Conservation (phyloP, 1,284 basidiomycete genomes). For the Athelia psychrophila region DNA sequence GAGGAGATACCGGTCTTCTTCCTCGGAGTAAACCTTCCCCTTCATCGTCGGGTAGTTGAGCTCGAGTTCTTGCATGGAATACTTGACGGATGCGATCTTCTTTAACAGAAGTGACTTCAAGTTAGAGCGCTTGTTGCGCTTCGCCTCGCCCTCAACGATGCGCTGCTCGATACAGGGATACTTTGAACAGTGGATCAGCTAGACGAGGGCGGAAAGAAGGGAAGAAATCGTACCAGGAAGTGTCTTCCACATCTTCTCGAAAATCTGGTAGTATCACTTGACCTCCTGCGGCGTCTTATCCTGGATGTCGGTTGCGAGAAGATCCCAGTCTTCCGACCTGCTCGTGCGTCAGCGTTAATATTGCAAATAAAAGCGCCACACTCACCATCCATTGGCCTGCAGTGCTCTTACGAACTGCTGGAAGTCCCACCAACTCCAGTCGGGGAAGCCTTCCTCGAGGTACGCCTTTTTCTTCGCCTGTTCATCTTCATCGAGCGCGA, state of each 20-base stretch:
- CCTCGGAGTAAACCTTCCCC: constrained; percentile 94
- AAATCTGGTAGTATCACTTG: constrained; percentile 79
- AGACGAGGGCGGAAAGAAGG: background rate
- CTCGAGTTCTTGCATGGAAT: constrained; percentile 94
- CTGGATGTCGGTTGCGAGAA: constrained; percentile 84
- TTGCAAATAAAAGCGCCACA: constrained; percentile 4
- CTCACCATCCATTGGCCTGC: constrained; percentile 85
- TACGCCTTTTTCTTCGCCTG: constrained; percentile 76
- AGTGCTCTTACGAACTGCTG: constrained; percentile 87
- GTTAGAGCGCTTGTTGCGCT: constrained; percentile 84
- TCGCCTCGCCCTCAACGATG: constrained; percentile 82
- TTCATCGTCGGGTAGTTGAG: constrained; percentile 94
- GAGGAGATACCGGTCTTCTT: constrained; percentile 95
- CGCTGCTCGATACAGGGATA: constrained; percentile 80
- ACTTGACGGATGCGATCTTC: constrained; percentile 80
- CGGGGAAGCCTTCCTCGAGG: constrained; percentile 79
- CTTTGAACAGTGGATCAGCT: constrained; percentile 40
- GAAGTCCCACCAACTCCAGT: constrained; percentile 93
- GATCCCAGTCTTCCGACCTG: constrained; percentile 72
- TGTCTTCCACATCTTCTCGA: constrained; percentile 89
- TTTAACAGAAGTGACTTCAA: constrained; percentile 74
- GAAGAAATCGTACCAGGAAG: constrained; percentile 57
- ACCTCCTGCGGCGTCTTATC: constrained; percentile 87
- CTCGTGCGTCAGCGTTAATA: constrained; percentile 1
- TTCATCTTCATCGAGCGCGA: constrained; percentile 87